Evolutionary conservation across 495 filamentous ascomycete species (phyloP).

Genomic region (Darksidea phi): DNA sequence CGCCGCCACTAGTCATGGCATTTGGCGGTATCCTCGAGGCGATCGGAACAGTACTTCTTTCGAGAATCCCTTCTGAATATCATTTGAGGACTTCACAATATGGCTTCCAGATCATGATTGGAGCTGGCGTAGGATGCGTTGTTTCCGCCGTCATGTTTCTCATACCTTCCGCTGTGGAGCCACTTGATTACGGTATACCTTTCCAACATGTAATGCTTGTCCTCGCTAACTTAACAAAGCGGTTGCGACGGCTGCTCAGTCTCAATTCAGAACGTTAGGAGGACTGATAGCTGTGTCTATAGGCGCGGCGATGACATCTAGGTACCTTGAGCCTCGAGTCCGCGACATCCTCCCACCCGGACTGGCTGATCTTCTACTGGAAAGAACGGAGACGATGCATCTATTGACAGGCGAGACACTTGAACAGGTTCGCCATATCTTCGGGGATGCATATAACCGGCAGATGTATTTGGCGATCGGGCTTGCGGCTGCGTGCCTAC

Average conservation of each 20-base stretch:
- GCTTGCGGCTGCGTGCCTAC: constrained; percentile 17
- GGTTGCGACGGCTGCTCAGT: background rate
- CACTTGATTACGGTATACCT: constrained; percentile 9
- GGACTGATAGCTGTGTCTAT: constrained; percentile 10
- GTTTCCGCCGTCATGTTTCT: constrained; percentile 1
- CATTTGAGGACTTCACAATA: constrained; percentile 1
- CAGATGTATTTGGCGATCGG: constrained; percentile 14
- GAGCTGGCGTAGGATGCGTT: constrained; percentile 7
- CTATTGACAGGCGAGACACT: background rate
- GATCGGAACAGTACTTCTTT: constrained; percentile 1
- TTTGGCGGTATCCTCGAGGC: constrained; percentile 5
- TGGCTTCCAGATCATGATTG: constrained; percentile 15
- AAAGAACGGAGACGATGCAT: constrained; percentile 1
- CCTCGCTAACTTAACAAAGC: background rate
- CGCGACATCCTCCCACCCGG: background rate
- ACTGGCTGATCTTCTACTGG: background rate
- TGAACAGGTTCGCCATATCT: background rate
- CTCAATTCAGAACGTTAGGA: constrained; percentile 18
- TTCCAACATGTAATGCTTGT: background rate
- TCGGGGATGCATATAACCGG: constrained; percentile 4
- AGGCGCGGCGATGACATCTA: background rate
- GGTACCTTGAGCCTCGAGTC: constrained; percentile 2
- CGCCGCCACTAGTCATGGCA: background rate
- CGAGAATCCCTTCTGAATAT: background rate
- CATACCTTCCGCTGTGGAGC: constrained; percentile 3